Conservation (phyloP, 306 rosid genomes). For the Rubus parviflorus region DNA sequence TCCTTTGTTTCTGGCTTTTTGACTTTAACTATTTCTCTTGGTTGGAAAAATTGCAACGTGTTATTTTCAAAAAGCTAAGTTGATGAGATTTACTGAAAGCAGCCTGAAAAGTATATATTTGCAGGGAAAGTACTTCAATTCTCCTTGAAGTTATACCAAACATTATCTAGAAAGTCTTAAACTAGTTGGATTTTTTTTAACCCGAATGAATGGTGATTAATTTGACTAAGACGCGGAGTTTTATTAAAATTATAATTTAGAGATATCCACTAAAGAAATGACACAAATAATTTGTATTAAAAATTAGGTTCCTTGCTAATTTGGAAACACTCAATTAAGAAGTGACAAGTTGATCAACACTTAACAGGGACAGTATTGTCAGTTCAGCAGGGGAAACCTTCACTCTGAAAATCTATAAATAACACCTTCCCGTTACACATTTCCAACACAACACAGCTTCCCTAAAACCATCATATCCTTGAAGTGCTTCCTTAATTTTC, state of each 20-base stretch:
- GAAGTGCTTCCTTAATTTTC: not conserved
- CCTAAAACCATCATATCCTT: not conserved
- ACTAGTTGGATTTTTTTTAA: not conserved
- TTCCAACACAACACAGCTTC: conserved; percentile 7
- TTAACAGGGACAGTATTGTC: not conserved
- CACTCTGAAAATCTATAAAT: conserved; percentile 10
- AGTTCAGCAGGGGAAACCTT: not conserved
- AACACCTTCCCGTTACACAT: not conserved
- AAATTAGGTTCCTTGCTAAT: conserved; percentile 1
- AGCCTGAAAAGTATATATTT: not conserved
- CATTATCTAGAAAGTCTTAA: not conserved
- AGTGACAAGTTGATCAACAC: not conserved
- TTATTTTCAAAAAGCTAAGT: not conserved
- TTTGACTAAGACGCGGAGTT: conserved; percentile 5
- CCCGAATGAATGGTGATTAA: not conserved
- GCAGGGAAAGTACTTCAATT: too few relatives aligned
- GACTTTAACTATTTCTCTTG: not conserved
- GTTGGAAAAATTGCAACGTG: not conserved
- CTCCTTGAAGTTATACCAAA: not conserved
- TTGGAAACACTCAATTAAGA: not conserved
- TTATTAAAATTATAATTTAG: not conserved
- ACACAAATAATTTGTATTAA: not conserved
- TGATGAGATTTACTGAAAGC: not conserved
- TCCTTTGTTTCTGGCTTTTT: not conserved
- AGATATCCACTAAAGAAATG: not conserved